phyloP scores from a whole-genome alignment of 163 green algal genomes.

The Prototheca stagnorum region DNA sequence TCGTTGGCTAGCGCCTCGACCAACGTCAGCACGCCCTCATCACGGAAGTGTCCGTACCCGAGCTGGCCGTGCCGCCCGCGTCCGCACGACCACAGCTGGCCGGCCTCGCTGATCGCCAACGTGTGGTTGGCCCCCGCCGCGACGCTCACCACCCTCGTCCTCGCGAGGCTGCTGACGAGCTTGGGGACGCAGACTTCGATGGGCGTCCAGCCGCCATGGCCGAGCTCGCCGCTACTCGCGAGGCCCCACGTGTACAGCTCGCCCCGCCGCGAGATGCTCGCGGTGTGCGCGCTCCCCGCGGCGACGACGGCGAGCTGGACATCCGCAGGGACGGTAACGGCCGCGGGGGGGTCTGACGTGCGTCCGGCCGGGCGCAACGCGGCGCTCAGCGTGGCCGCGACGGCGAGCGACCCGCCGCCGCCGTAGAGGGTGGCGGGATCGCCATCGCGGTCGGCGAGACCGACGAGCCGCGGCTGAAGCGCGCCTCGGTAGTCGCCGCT shows the following conservation, averaged over 20 bases:
- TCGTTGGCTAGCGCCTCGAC: conserved; percentile 31
- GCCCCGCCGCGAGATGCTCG: conserved; percentile 44
- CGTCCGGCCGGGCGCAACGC: conserved; percentile 5
- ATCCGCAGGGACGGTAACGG: conserved; percentile 4
- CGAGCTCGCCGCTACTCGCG: conserved; percentile 58
- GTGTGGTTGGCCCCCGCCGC: conserved; percentile 49
- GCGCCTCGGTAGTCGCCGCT: conserved; percentile 24
- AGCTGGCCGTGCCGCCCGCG: conserved; percentile 42
- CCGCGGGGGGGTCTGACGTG: conserved; percentile 3
- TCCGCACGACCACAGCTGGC: conserved; percentile 56
- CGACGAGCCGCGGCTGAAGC: conserved; percentile 18
- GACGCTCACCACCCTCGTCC: conserved; percentile 29
- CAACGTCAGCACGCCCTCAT: conserved; percentile 27
- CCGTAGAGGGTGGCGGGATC: no score
- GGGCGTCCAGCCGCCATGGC: conserved; percentile 41
- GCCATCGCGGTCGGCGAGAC: neutral
- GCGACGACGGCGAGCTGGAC: conserved; percentile 55
- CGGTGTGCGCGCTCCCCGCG: conserved; percentile 40
- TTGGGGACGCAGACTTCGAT: conserved; percentile 40
- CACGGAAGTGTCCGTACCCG: conserved; percentile 35
- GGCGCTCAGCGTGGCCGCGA: no score
- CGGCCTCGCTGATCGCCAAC: conserved; percentile 46
- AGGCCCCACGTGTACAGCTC: conserved; percentile 71
- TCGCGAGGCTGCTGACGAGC: conserved; percentile 23
- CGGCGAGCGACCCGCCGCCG: no score